Evolutionary conservation across 2,329 filamentous ascomycete species (phyloP), one percentile per base, ranked within the genome.

Genomic region (Botrytis byssoidea): DNA sequence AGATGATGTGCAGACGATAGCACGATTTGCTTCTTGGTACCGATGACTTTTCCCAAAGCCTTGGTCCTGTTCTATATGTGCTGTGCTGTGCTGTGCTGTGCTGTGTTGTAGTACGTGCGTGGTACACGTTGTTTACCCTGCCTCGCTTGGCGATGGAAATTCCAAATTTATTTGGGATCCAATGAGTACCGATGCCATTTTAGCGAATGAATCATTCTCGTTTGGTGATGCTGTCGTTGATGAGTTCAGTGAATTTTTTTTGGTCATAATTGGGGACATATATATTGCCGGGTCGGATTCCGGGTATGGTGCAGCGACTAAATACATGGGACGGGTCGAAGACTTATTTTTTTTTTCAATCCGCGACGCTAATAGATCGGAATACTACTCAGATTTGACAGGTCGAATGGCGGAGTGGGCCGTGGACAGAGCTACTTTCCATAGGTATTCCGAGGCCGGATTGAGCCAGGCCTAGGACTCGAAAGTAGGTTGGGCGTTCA

Each of bases 31-130:
- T 65, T 29, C 29, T 22, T 46, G 40, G n/a, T 29, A 55, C 20
- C 9, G 20, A 32, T 65, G 29, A 35, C 40, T 57, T 57, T 57
- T 32, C 14, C 51, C 51, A 57, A 57, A 18, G 14, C 51, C 51
- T 57, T 57, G 51, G 6, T 57, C n/a, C 51, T 16, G n/a, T 18
- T n/a, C 48, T 29, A 55, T 18, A 18, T 46, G 42, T 61, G 60
- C 48, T 63, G 60, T 25, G n/a, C 29, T n/a, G n/a, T n/a, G n/a
- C n/a, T 60, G 22, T 65, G 61, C 61, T 61, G 22, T 65, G 63
- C 63, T 67, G 64, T 67, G 29, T 32, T 51, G 65, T 25, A 22
- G 14, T 18, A 22, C n/a, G 32, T 18, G 22, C n/a, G 32, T 29
- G n/a, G 40, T 44, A 44, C 22, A 46, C 14, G 2, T 20, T 51